Base-by-base conservation (phyloP, 345 rosid species). In the Trapa bicornis region DNA sequence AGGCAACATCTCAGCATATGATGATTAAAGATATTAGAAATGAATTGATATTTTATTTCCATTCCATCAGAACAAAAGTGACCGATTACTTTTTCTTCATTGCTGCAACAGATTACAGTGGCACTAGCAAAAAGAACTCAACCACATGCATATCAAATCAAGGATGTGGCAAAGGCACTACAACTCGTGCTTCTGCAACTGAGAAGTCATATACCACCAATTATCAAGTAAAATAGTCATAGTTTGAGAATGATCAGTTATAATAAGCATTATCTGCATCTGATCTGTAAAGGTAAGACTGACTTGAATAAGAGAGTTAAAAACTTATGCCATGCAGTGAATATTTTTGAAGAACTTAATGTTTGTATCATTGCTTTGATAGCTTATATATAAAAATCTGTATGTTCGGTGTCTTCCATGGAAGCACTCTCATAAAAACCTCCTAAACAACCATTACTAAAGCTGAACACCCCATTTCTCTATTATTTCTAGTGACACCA, bases 41-140 rank as follows among this genome's bases (percentile, higher is more conserved):
- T 11, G 38, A 22, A 45, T 10, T 8, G 39, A 66, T n/a, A 13
- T 54, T n/a, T 54, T 6, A 7, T 15, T 54, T 54, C 60, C 47
- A 68, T 58, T 47, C 37, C 35, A 57, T 41, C 22, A 3, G 2
- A n/a, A 50, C 22, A 56, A 67, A 16, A 41, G n/a, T 41, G 33
- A 37, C 17, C 56, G 37, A 7, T 5, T 54, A 41, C 39, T 74
- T 78, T 68, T 47, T 71, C 41, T 60, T 74, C 70, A 43, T 68
- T 71, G 78, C 64, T 76, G 81, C 82, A 80, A 76, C 86, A 82
- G 82, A 69, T 77, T 82, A 71, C 86, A 84, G 77, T 78, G 84
- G 81, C 86, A 77, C 43, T 78, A 80, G 75, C 75, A 69, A 64
- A 41, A 65, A 70, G 53, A 77, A 70, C 70, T 65, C 78, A 61